phyloP scores from a whole-genome alignment of 2,329 filamentous ascomycete genomes.

The Colletotrichum somersetense region DNA sequence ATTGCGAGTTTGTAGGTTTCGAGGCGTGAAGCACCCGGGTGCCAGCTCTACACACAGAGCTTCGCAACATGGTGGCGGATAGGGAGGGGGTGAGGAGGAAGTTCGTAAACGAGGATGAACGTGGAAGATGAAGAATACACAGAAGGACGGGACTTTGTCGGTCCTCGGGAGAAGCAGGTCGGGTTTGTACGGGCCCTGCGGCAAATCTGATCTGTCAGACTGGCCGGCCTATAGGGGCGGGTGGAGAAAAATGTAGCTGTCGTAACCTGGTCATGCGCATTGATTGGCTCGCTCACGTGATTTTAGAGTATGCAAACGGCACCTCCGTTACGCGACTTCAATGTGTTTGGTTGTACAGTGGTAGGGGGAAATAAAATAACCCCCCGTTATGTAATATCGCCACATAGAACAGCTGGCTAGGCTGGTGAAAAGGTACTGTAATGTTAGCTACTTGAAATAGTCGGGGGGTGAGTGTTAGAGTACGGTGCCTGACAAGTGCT shows the following conservation, averaged over 20 bases:
- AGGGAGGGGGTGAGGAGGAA: slow-evolving; percentile 12
- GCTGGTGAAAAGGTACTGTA: no score
- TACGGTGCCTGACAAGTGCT: no score
- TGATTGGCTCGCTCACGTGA: slow-evolving; percentile 16
- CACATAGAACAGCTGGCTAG: no score
- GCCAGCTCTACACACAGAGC: slow-evolving; percentile 74
- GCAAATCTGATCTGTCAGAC: slow-evolving; percentile 31
- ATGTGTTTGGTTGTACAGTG: no score
- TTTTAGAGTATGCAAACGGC: neutral
- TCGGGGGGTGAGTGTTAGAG: no score
- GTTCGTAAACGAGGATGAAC: slow-evolving; percentile 11
- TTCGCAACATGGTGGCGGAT: slow-evolving; percentile 74
- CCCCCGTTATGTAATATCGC: no score
- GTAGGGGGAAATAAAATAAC: no score
- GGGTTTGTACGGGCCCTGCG: slow-evolving; percentile 38
- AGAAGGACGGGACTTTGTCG: slow-evolving; percentile 30
- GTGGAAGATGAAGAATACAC: slow-evolving; percentile 24
- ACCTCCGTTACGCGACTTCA: no score
- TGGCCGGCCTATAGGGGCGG: slow-evolving; percentile 2
- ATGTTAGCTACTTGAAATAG: no score
- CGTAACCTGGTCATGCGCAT: slow-evolving; percentile 22
- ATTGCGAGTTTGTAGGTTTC: slow-evolving; percentile 56
- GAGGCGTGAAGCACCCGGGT: slow-evolving; percentile 71
- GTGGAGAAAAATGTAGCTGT: slow-evolving; percentile 35
- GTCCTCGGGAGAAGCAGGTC: slow-evolving; percentile 36